Base-by-base conservation (phyloP, 441 rosid species). In the Monsonia emarginata region DNA sequence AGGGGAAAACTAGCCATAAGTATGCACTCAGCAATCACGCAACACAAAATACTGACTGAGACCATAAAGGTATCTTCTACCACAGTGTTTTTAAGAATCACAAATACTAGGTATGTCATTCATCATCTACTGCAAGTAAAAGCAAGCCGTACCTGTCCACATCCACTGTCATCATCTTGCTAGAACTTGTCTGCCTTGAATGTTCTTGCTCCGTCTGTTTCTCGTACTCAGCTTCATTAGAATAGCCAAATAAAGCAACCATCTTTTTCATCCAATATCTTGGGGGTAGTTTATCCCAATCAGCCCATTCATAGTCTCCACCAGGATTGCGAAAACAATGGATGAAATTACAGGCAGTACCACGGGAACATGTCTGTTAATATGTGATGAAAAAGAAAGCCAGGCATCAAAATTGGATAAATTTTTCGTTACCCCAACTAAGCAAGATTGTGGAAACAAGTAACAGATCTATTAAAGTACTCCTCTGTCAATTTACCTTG, bases 221-320 rank as follows among this genome's bases (percentile, higher is more conserved):
- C 76, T 74, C 77, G 61, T 3, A 21, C 6, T 46, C 74, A 74
- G 74, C 63, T 70, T 88, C 87, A 68, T 70, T 83, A 60, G 83
- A 66, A 77, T 82, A 76, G 61, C 98, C 97, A 81, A 91, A 94
- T 74, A 91, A 79, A 69, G 89, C 84, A 52, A 71, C 74, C 97
- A 94, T 94, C 80, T 85, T 84, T 69, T 76, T 78, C 60, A 76
- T 74, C 98, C 98, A 94, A 78, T 79, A 91, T 80, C 85, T 84
- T 21, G 98, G 97, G 56, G 97, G 92, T 66, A 88, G 89, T 77
- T 82, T 88, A 76, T 91, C 97, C 88, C 80, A 80, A 76, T 94
- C 95, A 70, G 97, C 96, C 97, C 98, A 94, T 74, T 89, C 94
- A 79, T 89, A 91, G 81, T 94, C 98, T 34, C 90, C 97, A 56